Percentiles rank a stretch among this genome's conserved stretches.
phyloP scores from a whole-genome alignment of 352 stramenopile genomes.

The Globisporangium radiosum region DNA sequence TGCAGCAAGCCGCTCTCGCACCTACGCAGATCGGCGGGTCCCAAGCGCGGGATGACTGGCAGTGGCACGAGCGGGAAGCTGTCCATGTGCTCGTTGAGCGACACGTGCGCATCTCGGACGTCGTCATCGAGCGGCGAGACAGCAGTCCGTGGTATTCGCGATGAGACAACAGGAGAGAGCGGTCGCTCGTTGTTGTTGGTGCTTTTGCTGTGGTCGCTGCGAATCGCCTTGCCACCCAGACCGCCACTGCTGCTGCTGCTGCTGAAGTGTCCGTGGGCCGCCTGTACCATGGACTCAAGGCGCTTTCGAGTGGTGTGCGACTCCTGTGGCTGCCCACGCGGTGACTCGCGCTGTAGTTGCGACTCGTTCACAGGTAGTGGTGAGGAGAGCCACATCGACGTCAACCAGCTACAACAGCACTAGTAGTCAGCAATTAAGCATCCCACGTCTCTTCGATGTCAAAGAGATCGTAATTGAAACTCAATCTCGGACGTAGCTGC shows the following conservation, averaged over 20 bases:
- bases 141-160: neutral
- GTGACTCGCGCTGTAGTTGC: neutral
- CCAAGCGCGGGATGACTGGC: constrained; percentile 40
- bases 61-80: constrained; percentile 64
- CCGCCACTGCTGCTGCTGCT: neutral
- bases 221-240: too few species aligned
- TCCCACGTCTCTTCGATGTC: too few species aligned
- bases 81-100: constrained; percentile 44
- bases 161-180: neutral
- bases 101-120: neutral
- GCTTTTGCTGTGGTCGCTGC: neutral
- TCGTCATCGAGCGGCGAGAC: neutral
- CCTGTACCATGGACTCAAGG: constrained; percentile 25
- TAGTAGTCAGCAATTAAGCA: too few species aligned
- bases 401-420: too few species aligned
- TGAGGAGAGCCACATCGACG: constrained; percentile 8
- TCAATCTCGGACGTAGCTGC: too few species aligned
- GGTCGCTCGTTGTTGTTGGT: neutral
- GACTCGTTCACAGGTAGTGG: neutral
- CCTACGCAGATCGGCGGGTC: constrained; percentile 30
- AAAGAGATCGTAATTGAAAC: too few species aligned
- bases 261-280: constrained; percentile 20
- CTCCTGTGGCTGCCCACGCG: neutral
- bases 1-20: constrained; percentile 31
- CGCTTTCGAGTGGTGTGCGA: constrained; percentile 2